Evolutionary conservation across 768 basidiomycete species (phyloP).

Genomic region (Suillus subalutaceus): DNA sequence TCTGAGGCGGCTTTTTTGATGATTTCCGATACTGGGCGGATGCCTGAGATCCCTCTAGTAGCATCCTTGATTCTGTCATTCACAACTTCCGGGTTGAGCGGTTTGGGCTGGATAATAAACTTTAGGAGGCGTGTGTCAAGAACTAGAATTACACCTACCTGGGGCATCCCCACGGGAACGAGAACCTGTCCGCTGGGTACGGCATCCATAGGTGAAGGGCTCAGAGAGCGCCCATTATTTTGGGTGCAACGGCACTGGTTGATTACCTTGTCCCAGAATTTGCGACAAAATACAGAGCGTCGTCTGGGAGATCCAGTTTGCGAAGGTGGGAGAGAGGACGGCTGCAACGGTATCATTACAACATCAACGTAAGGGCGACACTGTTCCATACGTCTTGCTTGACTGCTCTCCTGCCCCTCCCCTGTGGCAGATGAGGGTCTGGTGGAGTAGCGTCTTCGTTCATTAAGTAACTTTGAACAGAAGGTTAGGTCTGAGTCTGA

Average conservation of each 20-base stretch:
- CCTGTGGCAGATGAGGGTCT: not conserved
- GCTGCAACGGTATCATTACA: not conserved
- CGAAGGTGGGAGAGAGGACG: not conserved
- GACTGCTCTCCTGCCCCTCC: not conserved
- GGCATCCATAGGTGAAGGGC: not conserved
- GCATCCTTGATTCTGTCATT: not conserved
- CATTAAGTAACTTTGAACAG: not conserved
- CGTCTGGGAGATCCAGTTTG: not conserved
- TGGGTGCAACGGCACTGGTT: not conserved
- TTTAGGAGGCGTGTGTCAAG: not conserved
- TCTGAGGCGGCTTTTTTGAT: not conserved
- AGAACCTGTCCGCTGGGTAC: not conserved
- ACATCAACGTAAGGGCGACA: not conserved
- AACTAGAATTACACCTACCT: not conserved
- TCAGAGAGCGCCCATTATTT: not conserved
- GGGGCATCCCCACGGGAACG: not conserved
- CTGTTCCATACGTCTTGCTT: not conserved
- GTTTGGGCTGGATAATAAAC: not conserved
- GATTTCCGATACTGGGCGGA: not conserved
- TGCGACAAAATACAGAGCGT: not conserved
- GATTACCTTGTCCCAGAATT: not conserved
- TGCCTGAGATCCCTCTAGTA: not conserved
- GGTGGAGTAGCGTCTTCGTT: not conserved
- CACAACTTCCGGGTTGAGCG: not conserved
- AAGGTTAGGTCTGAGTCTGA: not conserved